Evolutionary conservation across 805 yeast genomes (phyloP).

Genomic region (Saccharomycopsis schoenii): DNA sequence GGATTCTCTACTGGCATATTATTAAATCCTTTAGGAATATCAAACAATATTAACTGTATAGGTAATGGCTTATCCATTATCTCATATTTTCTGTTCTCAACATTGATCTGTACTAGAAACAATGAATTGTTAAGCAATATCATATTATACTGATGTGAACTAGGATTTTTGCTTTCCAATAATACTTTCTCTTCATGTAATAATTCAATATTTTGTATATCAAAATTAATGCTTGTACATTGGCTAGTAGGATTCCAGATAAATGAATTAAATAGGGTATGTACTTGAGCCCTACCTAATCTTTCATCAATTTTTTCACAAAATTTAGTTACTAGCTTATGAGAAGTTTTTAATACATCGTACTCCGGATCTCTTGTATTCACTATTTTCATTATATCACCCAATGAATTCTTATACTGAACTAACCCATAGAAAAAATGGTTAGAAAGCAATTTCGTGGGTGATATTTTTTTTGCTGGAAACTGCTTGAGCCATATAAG

Average conservation of each 20-base stretch:
- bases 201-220: constrained; percentile 11
- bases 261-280: constrained; percentile 7
- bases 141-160: constrained; percentile 7
- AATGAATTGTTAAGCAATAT: constrained; percentile 12
- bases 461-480: constrained; percentile 3
- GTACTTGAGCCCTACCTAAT: constrained; percentile 15
- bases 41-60: constrained; percentile 7
- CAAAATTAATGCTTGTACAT: constrained; percentile 3
- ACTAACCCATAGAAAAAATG: constrained; percentile 15
- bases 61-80: constrained; percentile 16
- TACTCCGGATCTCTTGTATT: constrained; percentile 7
- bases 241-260: constrained; percentile 8
- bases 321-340: constrained; percentile 5
- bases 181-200: constrained; percentile 1
- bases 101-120: constrained; percentile 11
- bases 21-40: constrained; percentile 2
- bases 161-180: neutral
- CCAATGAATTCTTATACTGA: constrained; percentile 13
- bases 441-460: constrained; percentile 12
- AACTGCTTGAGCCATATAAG: constrained; percentile 10
- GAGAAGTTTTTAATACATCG: constrained; percentile 5
- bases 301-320: constrained; percentile 16
- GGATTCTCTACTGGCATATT: neutral
- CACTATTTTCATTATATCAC: constrained; percentile 5
- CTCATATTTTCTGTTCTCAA: constrained; percentile 6